phyloP scores from a whole-genome alignment of 139 green algal genomes.

The Haematococcus lacustris region DNA sequence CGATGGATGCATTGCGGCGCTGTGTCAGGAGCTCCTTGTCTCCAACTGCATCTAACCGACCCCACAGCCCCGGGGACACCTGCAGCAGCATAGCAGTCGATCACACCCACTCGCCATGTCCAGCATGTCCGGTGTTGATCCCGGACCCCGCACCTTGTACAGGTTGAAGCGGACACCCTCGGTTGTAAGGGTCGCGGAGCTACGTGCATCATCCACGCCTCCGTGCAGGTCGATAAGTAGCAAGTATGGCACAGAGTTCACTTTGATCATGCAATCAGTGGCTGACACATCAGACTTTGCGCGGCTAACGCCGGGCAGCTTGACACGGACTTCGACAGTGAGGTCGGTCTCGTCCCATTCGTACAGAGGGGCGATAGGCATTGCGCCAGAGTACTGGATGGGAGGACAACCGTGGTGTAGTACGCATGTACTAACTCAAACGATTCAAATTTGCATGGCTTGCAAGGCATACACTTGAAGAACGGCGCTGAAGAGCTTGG shows the following conservation, averaged over 20 bases:
- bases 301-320: slow-evolving; percentile 30
- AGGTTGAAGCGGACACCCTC: slow-evolving; percentile 21
- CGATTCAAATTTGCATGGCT: too few relatives aligned
- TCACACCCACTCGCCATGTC: neutral
- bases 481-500: too few relatives aligned
- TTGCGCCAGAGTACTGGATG: too few relatives aligned
- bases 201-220: slow-evolving; percentile 37
- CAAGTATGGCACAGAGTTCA: slow-evolving; percentile 55
- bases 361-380: slow-evolving; percentile 48
- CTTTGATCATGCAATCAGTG: slow-evolving; percentile 51
- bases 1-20: slow-evolving; percentile 40
- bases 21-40: slow-evolving; percentile 15
- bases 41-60: slow-evolving; percentile 17
- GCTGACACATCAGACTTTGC: slow-evolving; percentile 45
- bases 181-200: slow-evolving; percentile 26
- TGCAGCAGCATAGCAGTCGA: slow-evolving; percentile 13
- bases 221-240: slow-evolving; percentile 50
- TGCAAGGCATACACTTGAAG: too few relatives aligned
- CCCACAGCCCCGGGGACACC: slow-evolving; percentile 36
- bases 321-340: slow-evolving; percentile 31
- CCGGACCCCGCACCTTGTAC: slow-evolving; percentile 27
- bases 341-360: slow-evolving; percentile 45
- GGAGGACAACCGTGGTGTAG: too few relatives aligned
- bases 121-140: neutral
- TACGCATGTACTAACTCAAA: too few relatives aligned